phyloP scores from a whole-genome alignment of 768 basidiomycete species.

The Dacryopinax spathularia region DNA sequence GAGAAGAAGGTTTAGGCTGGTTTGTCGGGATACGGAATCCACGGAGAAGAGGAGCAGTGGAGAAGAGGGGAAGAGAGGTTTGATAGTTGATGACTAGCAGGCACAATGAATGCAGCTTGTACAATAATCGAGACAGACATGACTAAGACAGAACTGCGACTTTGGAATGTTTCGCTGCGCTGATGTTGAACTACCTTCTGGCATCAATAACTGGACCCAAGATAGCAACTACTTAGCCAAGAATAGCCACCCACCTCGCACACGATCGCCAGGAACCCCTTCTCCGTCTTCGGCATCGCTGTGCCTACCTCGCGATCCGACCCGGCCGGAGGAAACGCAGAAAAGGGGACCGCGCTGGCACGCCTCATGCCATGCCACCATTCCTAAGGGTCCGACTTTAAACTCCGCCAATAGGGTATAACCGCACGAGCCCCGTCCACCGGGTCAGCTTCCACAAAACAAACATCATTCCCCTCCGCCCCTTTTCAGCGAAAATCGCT shows the following conservation, averaged over 20 bases:
- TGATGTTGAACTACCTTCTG: too few relatives aligned
- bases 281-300: too few relatives aligned
- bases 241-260: too few relatives aligned
- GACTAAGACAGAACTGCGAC: too few relatives aligned
- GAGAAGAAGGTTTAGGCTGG: conserved; percentile 4
- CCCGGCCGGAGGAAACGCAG: not conserved
- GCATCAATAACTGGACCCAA: too few relatives aligned
- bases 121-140: too few relatives aligned
- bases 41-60: not conserved
- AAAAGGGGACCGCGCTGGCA: too few relatives aligned
- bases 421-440: conserved; percentile 13
- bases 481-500: conserved; percentile 3
- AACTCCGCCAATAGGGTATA: conserved; percentile 8
- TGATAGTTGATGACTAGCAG: not conserved
- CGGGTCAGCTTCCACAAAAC: conserved; percentile 13
- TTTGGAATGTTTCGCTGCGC: too few relatives aligned
- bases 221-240: too few relatives aligned
- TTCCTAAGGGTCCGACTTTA: not conserved
- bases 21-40: not conserved
- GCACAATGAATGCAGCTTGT: too few relatives aligned
- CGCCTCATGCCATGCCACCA: not conserved
- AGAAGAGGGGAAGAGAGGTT: not conserved
- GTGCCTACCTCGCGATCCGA: too few relatives aligned
- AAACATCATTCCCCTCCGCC: not conserved
- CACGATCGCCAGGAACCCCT: too few relatives aligned